These are phyloP conservation scores for Xerocomellus intermedius DNA, from an alignment of 768 basidiomycete genomes.

Conservation along the genomic window DNA sequence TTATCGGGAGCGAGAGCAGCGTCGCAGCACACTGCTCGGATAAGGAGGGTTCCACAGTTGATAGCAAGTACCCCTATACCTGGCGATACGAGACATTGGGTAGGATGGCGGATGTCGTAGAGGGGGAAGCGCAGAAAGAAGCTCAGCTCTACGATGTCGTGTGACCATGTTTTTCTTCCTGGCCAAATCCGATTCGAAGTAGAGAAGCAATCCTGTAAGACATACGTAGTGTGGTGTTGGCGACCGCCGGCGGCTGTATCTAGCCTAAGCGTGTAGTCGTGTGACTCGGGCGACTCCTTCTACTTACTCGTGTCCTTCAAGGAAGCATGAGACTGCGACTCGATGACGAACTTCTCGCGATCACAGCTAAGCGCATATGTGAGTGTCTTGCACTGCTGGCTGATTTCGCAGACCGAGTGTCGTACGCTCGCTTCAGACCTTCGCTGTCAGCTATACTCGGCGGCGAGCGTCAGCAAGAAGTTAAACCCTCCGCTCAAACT, in stretches of 20 bases:
- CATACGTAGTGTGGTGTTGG: too few species aligned
- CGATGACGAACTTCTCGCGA: neutral
- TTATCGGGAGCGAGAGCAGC: slow-evolving; percentile 35
- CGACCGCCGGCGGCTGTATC: too few species aligned
- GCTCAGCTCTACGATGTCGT: neutral
- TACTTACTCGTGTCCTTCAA: neutral
- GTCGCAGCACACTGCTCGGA: slow-evolving; percentile 32
- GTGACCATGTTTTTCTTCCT: neutral
- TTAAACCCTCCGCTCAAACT: neutral
- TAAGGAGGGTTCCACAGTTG: slow-evolving; percentile 13
- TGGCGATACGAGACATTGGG: slow-evolving; percentile 61
- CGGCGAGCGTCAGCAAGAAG: neutral
- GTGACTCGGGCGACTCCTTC: neutral
- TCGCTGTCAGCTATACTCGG: neutral
- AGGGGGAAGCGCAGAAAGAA: slow-evolving; percentile 32
- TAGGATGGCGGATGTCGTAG: slow-evolving; percentile 59
- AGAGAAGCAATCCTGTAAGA: slow-evolving; percentile 3
- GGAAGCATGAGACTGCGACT: neutral
- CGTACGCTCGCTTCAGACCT: neutral
- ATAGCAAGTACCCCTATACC: slow-evolving; percentile 35
- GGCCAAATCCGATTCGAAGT: neutral
- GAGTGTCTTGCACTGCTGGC: neutral
- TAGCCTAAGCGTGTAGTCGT: neutral
- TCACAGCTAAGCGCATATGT: neutral
- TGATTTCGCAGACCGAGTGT: neutral